Conservation (phyloP, 2,329 filamentous ascomycete genomes). For the Trichoderma koningiopsis region DNA sequence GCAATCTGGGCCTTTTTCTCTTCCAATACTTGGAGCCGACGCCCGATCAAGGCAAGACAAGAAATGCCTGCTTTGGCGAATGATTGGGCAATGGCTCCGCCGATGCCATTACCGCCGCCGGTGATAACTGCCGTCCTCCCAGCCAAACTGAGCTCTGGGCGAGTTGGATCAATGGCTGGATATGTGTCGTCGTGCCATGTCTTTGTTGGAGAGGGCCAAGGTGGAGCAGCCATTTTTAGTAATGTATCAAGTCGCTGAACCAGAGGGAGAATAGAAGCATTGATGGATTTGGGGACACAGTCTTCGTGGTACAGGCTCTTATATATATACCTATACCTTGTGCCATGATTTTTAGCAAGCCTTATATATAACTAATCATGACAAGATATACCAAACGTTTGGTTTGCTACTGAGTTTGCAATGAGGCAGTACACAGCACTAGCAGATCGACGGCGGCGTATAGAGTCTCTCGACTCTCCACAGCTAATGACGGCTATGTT, state of each 20-base stretch:
- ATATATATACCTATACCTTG: not conserved
- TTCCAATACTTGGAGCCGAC: slow-evolving; percentile 3
- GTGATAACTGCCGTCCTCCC: slow-evolving; percentile 10
- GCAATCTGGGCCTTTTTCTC: not conserved
- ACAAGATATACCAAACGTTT: not conserved
- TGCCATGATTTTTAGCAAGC: not conserved
- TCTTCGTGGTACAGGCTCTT: not conserved
- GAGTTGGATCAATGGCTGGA: not conserved
- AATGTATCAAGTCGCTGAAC: not conserved
- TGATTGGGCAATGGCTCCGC: slow-evolving; percentile 5
- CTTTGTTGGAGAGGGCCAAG: not conserved
- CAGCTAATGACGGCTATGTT: not conserved
- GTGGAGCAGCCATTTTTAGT: not conserved
- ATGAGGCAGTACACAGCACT: not conserved
- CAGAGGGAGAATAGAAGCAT: not conserved
- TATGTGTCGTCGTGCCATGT: not conserved
- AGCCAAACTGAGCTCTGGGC: not conserved
- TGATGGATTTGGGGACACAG: not conserved
- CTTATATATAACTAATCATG: not conserved
- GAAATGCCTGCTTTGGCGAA: slow-evolving; percentile 10
- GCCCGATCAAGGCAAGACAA: not conserved
- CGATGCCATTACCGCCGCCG: slow-evolving; percentile 1
- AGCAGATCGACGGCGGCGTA: not conserved
- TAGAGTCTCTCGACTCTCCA: not conserved
- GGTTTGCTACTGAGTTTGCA: not conserved